A percentile compares a stretch with the other conserved stretches of the same genome.
These are phyloP conservation scores for Aspergillus nanangensis DNA, from an alignment of 495 filamentous ascomycete genomes.

Conservation along the genomic window DNA sequence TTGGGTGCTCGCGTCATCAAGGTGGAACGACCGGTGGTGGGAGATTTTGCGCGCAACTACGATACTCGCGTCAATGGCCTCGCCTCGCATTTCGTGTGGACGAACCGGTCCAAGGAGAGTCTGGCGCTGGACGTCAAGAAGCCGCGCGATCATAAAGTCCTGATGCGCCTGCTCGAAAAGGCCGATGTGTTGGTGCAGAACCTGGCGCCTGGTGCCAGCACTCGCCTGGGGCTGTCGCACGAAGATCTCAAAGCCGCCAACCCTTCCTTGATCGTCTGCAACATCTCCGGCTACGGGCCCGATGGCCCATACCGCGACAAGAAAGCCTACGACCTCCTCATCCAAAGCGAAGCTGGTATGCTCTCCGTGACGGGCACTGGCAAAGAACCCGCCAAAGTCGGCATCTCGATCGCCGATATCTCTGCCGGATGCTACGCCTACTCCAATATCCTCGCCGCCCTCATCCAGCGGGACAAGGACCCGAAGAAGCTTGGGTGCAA, in stretches of 20 bases:
- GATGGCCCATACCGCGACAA: slow-evolving; percentile 48
- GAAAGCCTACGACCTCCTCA: slow-evolving; percentile 53
- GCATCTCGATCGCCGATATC: slow-evolving; percentile 50
- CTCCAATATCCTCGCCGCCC: slow-evolving; percentile 44
- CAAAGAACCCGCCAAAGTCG: slow-evolving; percentile 44
- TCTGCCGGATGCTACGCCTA: slow-evolving; percentile 48
- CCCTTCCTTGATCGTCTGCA: slow-evolving; percentile 46
- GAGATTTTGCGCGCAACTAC: slow-evolving; percentile 48
- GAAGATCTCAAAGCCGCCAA: slow-evolving; percentile 33
- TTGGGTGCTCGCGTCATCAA: slow-evolving; percentile 51
- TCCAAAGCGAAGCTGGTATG: slow-evolving; percentile 51
- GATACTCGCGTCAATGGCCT: slow-evolving; percentile 43
- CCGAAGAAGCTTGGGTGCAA: slow-evolving; percentile 30
- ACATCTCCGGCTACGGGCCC: slow-evolving; percentile 49
- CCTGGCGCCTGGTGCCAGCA: slow-evolving; percentile 44
- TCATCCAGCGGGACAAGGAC: slow-evolving; percentile 41
- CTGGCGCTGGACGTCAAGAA: slow-evolving; percentile 45
- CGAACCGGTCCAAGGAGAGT: slow-evolving; percentile 49
- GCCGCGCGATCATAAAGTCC: slow-evolving; percentile 29
- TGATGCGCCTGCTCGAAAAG: slow-evolving; percentile 40
- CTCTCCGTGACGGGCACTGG: slow-evolving; percentile 45
- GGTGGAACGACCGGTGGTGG: slow-evolving; percentile 42
- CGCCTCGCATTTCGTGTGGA: slow-evolving; percentile 50
- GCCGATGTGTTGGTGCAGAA: slow-evolving; percentile 51
- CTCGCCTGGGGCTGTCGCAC: slow-evolving; percentile 43